phyloP scores from a whole-genome alignment of 495 filamentous ascomycete species.

The Venustampulla echinocandica region DNA sequence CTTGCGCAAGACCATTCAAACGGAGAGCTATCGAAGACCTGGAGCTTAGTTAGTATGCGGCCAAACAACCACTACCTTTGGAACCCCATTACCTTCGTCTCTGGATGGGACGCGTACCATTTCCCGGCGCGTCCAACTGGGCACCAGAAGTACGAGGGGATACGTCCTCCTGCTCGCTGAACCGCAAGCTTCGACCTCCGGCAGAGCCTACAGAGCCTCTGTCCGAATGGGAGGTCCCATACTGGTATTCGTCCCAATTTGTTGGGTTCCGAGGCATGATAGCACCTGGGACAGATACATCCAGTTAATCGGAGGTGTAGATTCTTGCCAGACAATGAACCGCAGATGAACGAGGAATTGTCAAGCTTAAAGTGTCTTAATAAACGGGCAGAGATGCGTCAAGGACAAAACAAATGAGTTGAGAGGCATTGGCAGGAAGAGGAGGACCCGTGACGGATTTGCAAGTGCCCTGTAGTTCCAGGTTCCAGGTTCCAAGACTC shows the following conservation, averaged over 20 bases:
- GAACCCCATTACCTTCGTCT: slow-evolving; percentile 15
- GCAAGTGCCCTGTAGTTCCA: not conserved
- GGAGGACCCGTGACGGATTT: not conserved
- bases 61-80: not conserved
- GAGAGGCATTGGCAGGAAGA: not conserved
- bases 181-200: slow-evolving; percentile 29
- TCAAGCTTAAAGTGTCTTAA: too few relatives aligned
- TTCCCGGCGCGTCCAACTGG: not conserved
- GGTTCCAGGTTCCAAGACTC: not conserved
- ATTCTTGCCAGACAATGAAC: too few relatives aligned
- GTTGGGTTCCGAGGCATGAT: slow-evolving; percentile 33
- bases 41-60: not conserved
- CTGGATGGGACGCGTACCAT: slow-evolving; percentile 4
- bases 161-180: slow-evolving; percentile 19
- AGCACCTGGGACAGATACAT: not conserved
- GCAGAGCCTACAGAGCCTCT: slow-evolving; percentile 27
- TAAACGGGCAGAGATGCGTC: too few relatives aligned
- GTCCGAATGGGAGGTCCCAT: slow-evolving; percentile 18
- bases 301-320: not conserved
- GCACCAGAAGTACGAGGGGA: slow-evolving; percentile 9
- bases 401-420: too few relatives aligned
- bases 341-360: too few relatives aligned
- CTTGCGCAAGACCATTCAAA: slow-evolving; percentile 58
- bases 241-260: slow-evolving; percentile 45
- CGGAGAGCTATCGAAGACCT: slow-evolving; percentile 71